A percentile compares a stretch with the other conserved stretches of the same genome.
Conservation (phyloP, 345 rosid genomes). For the Hypericum androsaemum region DNA sequence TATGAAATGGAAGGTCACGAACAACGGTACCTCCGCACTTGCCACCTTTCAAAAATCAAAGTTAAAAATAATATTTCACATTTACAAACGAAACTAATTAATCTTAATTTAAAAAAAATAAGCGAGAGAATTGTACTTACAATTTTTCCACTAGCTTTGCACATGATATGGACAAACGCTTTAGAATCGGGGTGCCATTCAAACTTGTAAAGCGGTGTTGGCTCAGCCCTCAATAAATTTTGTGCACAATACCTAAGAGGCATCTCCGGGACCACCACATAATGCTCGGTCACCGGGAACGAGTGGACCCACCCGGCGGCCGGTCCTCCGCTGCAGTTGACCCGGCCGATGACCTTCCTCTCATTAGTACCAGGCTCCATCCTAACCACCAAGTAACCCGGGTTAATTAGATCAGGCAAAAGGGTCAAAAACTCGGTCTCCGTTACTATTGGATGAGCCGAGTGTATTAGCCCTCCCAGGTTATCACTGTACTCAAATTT, state of each 20-base stretch:
- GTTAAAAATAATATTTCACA: not conserved
- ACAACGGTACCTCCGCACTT: constrained; percentile 89
- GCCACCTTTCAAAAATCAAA: constrained; percentile 40
- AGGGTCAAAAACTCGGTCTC: constrained; percentile 68
- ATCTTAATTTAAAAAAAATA: not conserved
- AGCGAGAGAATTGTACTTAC: constrained; percentile 31
- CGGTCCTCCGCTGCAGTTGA: constrained; percentile 64
- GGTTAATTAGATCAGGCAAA: constrained; percentile 66
- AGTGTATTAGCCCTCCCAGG: constrained; percentile 65
- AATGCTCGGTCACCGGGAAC: constrained; percentile 82
- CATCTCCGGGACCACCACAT: constrained; percentile 84
- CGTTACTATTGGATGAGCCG: constrained; percentile 89
- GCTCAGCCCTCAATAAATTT: constrained; percentile 78
- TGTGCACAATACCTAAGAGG: constrained; percentile 69
- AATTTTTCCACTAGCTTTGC: constrained; percentile 70
- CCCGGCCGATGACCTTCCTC: constrained; percentile 79
- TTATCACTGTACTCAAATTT: constrained; percentile 59
- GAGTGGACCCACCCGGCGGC: constrained; percentile 98
- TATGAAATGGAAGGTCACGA: constrained; percentile 81
- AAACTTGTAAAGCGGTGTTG: constrained; percentile 87
- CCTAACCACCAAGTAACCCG: constrained; percentile 72
- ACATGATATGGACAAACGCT: constrained; percentile 72
- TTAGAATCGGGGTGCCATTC: constrained; percentile 80
- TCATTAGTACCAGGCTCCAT: constrained; percentile 71
- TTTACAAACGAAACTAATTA: not conserved